Base-by-base conservation (phyloP, 1,284 basidiomycete species). In the Inonotus hispidus region DNA sequence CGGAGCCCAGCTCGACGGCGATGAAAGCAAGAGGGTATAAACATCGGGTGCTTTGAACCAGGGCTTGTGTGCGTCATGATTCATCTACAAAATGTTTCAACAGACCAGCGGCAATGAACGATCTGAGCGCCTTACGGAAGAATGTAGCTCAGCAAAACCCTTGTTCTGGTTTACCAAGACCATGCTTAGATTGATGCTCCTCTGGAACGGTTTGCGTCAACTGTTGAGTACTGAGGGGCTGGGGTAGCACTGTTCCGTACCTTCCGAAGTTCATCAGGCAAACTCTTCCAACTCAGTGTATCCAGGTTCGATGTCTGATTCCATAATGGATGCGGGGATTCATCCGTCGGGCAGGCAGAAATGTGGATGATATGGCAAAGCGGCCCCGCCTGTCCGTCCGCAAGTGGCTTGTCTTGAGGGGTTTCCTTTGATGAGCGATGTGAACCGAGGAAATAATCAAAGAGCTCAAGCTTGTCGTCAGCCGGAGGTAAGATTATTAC, bases 251-350 rank as follows among this genome's bases (percentile, higher is more conserved):
- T n/a, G n/a, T n/a, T n/a, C 13, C 50, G 16, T 19, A 84, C 88
- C 75, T 86, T 87, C 58, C 77, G 81, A 21, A 90, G 68, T 68
- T 90, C 88, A 3, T 65, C 53, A 0, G 87, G 82, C 1, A 91
- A 68, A 1, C 77, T 76, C n/a, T 83, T 79, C 89, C 88, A 90
- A 2, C 76, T 79, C 8, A 84, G 71, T n/a, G 70, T 70, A 68
- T 91, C 89, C 23, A 88, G 69, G 7, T 71, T 66, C 1, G 79
- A 71, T 1, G 73, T 72, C 13, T 71, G 71, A 68, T 91, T 91
- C 70, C 77, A 84, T 23, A 72, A 66, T 3, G 88, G 88, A 60
- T 77, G 74, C 60, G 75, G 72, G 16, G 83, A 74, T 19, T 71
- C 67, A 66, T 91, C 85, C 0, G 86, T 82, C 11, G 76, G 71